A percentile compares a stretch with the other conserved stretches of the same genome.
phyloP scores from a whole-genome alignment of 176 grass and related monocot species.

The Oropetium thomaeum region DNA sequence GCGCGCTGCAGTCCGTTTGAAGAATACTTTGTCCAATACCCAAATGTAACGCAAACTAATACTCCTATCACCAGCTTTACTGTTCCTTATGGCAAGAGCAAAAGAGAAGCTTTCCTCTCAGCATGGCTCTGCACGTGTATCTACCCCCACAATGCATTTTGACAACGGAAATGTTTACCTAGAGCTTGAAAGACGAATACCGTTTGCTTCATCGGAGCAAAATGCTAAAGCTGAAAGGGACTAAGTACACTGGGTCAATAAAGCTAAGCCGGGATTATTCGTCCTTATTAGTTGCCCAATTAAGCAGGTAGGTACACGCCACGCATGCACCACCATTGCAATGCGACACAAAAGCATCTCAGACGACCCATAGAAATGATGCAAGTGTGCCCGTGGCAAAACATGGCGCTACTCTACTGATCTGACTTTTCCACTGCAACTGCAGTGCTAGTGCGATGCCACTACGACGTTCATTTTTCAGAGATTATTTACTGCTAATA shows the following conservation, averaged over 20 bases:
- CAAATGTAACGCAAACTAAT: no score
- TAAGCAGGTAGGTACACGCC: neutral
- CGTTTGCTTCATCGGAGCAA: neutral
- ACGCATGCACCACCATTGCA: neutral
- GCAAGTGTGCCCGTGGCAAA: neutral
- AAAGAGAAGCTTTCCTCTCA: neutral
- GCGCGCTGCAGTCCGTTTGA: neutral
- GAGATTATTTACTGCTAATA: neutral
- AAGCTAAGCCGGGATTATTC: neutral
- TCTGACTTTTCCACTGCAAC: neutral
- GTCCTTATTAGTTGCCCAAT: neutral
- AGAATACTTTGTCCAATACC: no score
- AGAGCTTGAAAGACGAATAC: neutral
- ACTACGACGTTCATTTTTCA: neutral
- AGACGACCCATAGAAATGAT: neutral
- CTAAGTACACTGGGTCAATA: neutral
- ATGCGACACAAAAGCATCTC: neutral
- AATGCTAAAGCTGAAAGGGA: neutral
- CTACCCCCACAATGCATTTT: constrained; percentile 8
- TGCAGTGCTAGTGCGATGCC: neutral
- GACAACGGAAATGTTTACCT: neutral
- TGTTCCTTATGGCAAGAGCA: neutral
- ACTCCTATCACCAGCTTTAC: no score
- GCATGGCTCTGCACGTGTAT: no score
- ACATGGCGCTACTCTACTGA: neutral